Evolutionary conservation across 305 asterid species (phyloP).

Genomic region (Fraxinus xanthoxyloides): DNA sequence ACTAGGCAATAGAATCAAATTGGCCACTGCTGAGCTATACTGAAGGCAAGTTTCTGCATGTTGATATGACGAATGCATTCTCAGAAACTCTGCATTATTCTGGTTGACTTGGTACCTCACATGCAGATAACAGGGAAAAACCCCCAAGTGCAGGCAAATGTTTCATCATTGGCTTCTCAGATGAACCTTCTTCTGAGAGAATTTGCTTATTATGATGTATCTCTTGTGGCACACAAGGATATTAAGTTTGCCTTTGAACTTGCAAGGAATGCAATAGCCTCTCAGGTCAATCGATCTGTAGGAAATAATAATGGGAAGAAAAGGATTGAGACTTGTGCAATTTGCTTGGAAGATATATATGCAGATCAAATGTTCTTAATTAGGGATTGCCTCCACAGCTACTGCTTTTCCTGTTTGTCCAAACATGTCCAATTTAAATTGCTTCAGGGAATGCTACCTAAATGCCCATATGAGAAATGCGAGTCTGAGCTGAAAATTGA

Average conservation of each 20-base stretch:
- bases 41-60: background rate
- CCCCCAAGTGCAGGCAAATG: conserved; percentile 11
- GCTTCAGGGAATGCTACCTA: conserved; percentile 54
- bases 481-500: conserved; percentile 34
- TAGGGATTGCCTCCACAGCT: conserved; percentile 48
- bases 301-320: conserved; percentile 26
- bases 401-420: conserved; percentile 53
- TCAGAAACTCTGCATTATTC: conserved; percentile 3
- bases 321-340: conserved; percentile 39
- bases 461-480: conserved; percentile 59
- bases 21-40: background rate
- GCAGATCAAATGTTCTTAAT: conserved; percentile 41
- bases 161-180: conserved; percentile 33
- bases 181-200: conserved; percentile 33
- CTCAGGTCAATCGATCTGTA: conserved; percentile 29
- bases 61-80: background rate
- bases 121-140: conserved; percentile 46
- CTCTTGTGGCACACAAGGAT: conserved; percentile 27
- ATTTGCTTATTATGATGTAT: conserved; percentile 15
- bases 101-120: background rate
- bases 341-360: conserved; percentile 51
- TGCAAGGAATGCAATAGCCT: conserved; percentile 39
- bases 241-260: conserved; percentile 46
- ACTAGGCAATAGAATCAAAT: background rate
- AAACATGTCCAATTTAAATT: conserved; percentile 56